These are phyloP conservation scores for Chalciporus piperatoides DNA, from an alignment of 1,284 basidiomycete species.

Conservation along the genomic window DNA sequence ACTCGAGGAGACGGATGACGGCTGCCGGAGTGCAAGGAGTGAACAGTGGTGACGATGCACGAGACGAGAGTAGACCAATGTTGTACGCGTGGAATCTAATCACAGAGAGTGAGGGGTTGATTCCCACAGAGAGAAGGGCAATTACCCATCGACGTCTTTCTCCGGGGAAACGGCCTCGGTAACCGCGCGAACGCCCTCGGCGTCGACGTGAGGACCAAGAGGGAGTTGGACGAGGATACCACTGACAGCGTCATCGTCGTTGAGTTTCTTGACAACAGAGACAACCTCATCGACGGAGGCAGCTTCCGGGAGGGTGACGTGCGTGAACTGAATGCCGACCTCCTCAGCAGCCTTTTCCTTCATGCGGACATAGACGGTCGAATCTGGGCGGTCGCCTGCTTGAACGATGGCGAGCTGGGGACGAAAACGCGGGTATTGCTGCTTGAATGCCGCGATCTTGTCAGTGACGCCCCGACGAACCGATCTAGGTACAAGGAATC, in stretches of 20 bases:
- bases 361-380: constrained; percentile 94
- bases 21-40: constrained; percentile 95
- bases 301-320: constrained; percentile 73
- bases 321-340: constrained; percentile 87
- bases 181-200: constrained; percentile 85
- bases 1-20: constrained; percentile 86
- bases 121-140: constrained; percentile 20
- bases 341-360: constrained; percentile 95
- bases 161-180: constrained; percentile 92
- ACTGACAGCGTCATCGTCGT: constrained; percentile 78
- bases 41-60: constrained; percentile 89
- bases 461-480: constrained; percentile 73
- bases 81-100: constrained; percentile 96
- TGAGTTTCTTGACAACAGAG: constrained; percentile 76
- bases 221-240: constrained; percentile 98
- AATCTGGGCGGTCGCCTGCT: constrained; percentile 90
- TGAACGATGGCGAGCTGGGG: constrained; percentile 93
- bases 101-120: constrained; percentile 1
- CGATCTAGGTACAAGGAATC: constrained; percentile 47
- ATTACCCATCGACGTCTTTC: constrained; percentile 96
- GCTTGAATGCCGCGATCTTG: constrained; percentile 59
- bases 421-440: constrained; percentile 77
- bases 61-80: constrained; percentile 92
- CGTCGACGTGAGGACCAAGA: constrained; percentile 78
- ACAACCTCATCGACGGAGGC: constrained; percentile 77